Conservation (phyloP, 352 stramenopile species). For the Phytophthora palmivora region DNA sequence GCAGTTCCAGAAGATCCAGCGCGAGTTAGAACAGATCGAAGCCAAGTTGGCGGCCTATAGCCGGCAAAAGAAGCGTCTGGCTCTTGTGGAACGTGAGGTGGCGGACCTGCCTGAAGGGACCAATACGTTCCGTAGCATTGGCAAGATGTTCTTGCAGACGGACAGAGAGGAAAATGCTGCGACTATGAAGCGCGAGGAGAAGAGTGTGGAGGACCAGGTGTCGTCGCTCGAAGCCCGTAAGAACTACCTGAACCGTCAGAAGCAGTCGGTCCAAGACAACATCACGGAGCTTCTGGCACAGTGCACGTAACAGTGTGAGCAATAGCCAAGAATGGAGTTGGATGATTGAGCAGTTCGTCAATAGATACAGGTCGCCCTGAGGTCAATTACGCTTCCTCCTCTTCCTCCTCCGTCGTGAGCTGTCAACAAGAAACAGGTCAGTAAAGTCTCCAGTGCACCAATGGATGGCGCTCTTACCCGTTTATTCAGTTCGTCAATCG, state of each 20-base stretch:
- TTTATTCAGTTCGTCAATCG: conserved; percentile 92
- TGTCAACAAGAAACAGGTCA: conserved; percentile 18
- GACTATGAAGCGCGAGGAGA: conserved; percentile 64
- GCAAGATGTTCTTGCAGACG: conserved; percentile 87
- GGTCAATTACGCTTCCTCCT: conserved; percentile 43
- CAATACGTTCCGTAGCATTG: conserved; percentile 80
- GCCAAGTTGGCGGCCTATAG: conserved; percentile 62
- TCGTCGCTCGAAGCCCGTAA: conserved; percentile 80
- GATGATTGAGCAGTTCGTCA: conserved; percentile 25
- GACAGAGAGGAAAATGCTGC: conserved; percentile 55
- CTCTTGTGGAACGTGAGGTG: conserved; percentile 78
- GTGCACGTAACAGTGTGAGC: conserved; percentile 52
- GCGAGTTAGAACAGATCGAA: conserved; percentile 83
- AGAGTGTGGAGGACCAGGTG: conserved; percentile 71
- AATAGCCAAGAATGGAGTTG: conserved; percentile 30
- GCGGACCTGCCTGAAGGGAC: conserved; percentile 62
- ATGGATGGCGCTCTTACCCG: conserved; percentile 52
- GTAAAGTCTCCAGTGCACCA: not conserved
- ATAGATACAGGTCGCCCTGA: conserved; percentile 31
- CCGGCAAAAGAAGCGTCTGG: conserved; percentile 81
- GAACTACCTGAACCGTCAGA: conserved; percentile 84
- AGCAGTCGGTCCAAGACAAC: conserved; percentile 81
- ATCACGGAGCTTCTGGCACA: conserved; percentile 86
- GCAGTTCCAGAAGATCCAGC: conserved; percentile 80
- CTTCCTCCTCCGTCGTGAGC: conserved; percentile 76